phyloP scores from a whole-genome alignment of 1,139 yeast genomes.

The Petasospora rhodanensis region DNA sequence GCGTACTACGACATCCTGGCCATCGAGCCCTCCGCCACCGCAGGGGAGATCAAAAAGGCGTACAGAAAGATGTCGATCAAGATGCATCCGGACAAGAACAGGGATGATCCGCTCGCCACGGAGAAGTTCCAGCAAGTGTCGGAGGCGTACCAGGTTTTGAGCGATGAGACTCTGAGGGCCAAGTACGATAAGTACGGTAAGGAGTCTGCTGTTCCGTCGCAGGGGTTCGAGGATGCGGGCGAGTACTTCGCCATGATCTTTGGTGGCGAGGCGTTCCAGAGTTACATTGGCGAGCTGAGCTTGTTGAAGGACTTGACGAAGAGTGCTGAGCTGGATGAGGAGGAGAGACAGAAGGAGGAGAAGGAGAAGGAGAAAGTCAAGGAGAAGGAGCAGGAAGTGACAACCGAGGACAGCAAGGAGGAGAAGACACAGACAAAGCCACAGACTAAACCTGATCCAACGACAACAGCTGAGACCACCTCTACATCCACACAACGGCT shows the following conservation, averaged over 20 bases:
- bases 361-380: conserved; percentile 8
- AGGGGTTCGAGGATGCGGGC: conserved; percentile 85
- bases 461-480: neutral
- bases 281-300: conserved; percentile 89
- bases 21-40: conserved; percentile 61
- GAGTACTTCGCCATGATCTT: conserved; percentile 69
- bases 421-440: conserved; percentile 1
- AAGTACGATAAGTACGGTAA: conserved; percentile 84
- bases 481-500: too few species aligned
- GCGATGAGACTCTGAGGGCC: conserved; percentile 67
- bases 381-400: conserved; percentile 4
- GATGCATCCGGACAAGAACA: conserved; percentile 93
- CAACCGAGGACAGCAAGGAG: too few species aligned
- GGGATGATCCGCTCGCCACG: conserved; percentile 72
- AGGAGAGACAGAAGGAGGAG: conserved; percentile 26
- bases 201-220: conserved; percentile 74
- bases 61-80: conserved; percentile 81
- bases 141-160: conserved; percentile 80
- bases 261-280: conserved; percentile 89
- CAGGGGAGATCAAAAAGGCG: conserved; percentile 83
- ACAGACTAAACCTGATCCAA: neutral
- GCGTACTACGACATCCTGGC: conserved; percentile 77
- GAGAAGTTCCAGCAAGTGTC: conserved; percentile 47
- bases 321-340: conserved; percentile 48
- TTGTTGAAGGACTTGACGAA: conserved; percentile 75